phyloP scores from a whole-genome alignment of 805 yeast species.

The Spathaspora arborariae region DNA sequence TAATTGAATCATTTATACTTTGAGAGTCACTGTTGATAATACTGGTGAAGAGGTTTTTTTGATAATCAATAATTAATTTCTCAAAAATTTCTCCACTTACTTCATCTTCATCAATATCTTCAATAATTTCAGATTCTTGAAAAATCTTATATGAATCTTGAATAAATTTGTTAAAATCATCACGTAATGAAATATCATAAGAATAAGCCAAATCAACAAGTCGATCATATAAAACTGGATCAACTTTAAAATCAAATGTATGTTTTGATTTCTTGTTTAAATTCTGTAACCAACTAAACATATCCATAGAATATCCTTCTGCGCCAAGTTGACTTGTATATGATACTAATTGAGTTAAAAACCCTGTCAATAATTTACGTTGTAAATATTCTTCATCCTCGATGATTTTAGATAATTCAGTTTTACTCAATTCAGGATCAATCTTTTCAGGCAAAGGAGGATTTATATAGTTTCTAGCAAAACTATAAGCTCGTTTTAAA shows the following conservation, averaged over 20 bases:
- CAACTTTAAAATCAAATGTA: conserved; percentile 5
- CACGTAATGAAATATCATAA: conserved; percentile 60
- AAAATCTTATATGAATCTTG: conserved; percentile 42
- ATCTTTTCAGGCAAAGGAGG: conserved; percentile 41
- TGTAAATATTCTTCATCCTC: conserved; percentile 62
- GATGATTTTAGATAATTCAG: conserved; percentile 35
- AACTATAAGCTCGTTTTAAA: conserved; percentile 59
- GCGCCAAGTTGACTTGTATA: conserved; percentile 18
- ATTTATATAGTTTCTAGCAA: conserved; percentile 46
- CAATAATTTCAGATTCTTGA: conserved; percentile 17
- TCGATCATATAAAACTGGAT: conserved; percentile 17
- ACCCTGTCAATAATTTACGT: conserved; percentile 59
- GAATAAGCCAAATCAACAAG: conserved; percentile 47
- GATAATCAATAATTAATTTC: conserved; percentile 39
- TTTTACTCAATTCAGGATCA: conserved; percentile 33
- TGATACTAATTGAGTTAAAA: conserved; percentile 52
- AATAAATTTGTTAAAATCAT: conserved; percentile 32
- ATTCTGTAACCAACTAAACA: conserved; percentile 19
- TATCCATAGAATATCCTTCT: conserved; percentile 22
- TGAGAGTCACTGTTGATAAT: conserved; percentile 24
- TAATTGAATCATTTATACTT: conserved; percentile 24
- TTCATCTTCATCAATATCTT: conserved; percentile 14
- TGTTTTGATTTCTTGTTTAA: conserved; percentile 4
- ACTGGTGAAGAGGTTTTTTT: conserved; percentile 24
- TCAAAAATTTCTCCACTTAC: conserved; percentile 38